Base-by-base conservation (phyloP, 2,329 filamentous ascomycete genomes). In the Ophiocordyceps sinensis region DNA sequence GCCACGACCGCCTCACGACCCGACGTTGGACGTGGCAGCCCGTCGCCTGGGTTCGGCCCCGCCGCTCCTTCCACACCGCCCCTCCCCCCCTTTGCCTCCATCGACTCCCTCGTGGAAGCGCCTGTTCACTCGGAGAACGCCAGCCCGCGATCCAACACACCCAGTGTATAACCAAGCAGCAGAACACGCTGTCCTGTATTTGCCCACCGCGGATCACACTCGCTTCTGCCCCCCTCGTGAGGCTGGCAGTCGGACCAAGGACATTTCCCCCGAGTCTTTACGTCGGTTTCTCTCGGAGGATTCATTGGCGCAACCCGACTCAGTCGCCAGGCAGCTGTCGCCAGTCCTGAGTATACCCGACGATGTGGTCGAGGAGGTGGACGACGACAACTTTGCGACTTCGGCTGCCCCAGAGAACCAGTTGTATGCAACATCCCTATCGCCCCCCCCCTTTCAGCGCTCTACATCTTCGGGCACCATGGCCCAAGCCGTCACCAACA, bases 331-430 rank as follows among this genome's bases (percentile, higher is more conserved):
- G 11, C 15, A 17, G 6, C 12, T 17, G 5, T 31, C 58, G 8
- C 55, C 56, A 3, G 41, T 53, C 1, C 36, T 64, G 9, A 38
- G 52, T 17, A 63, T 64, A 8, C 57, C 62, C 15, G 60, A 62
- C 9, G 58, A 62, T 7, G 52, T 58, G 31, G 49, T 51, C 28
- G 57, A 54, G 34, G 62, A 67, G 42, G 52, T 52, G 36, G 73
- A 77, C 39, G 73, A 79, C 48, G 72, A 77, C 47, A 78, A 78
- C 57, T 79, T 79, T 49, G 73, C 73, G n/a, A 67, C 64, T 4
- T 68, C 69, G 1, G 65, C 68, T 4, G 51, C 57, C 7, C 66
- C 66, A 0, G 71, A 75, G 41, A 60, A 45, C 3, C 58, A 63
- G 19, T 53, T 62, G 1, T 68, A 63, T 43, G 53, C 61, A 17